phyloP scores from a whole-genome alignment of 148 eudicot genomes.

The Rhododendron kiyosumense region DNA sequence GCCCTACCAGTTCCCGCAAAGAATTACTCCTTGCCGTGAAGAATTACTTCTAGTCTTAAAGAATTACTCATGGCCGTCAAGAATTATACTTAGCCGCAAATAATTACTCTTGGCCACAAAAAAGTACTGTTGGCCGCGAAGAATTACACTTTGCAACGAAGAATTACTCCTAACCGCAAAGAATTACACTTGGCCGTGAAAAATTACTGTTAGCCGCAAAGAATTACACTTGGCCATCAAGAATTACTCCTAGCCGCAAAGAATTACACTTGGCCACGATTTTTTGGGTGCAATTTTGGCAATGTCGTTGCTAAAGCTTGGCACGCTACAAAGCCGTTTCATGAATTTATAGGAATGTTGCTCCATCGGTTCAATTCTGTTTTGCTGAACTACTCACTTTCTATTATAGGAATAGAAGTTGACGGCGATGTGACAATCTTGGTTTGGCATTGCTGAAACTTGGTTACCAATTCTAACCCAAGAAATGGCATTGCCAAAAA shows the following conservation, averaged over 20 bases:
- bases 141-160: no score
- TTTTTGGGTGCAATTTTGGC: neutral
- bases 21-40: no score
- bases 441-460: neutral
- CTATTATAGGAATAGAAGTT: neutral
- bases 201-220: no score
- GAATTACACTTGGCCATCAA: no score
- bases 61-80: no score
- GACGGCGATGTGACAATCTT: neutral
- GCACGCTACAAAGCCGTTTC: neutral
- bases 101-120: no score
- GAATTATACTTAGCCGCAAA: fast-evolving
- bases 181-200: no score
- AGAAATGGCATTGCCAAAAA: neutral
- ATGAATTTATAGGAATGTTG: neutral
- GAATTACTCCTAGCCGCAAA: no score
- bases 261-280: no score
- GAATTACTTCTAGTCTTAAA: no score
- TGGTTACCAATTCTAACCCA: neutral
- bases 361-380: neutral
- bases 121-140: no score
- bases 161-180: no score
- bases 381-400: neutral
- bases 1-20: neutral
- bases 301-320: neutral